These are phyloP conservation scores for Lumnitzera racemosa DNA, from an alignment of 345 rosid genomes.

Conservation along the genomic window DNA sequence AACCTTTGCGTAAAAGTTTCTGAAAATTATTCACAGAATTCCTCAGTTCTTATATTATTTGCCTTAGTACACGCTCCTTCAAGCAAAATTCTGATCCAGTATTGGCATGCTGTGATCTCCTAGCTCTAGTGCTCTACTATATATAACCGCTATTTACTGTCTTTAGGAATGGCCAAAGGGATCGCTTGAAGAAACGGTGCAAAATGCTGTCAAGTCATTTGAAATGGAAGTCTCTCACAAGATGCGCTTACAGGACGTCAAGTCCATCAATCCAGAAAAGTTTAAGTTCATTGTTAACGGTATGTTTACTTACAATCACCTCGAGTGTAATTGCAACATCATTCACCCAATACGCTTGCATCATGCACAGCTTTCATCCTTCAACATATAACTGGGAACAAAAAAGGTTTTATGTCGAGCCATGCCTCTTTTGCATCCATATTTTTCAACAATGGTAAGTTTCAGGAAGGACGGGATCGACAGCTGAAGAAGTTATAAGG, in stretches of 20 bases:
- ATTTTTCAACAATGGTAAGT: neutral
- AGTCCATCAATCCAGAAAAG: slow-evolving; percentile 58
- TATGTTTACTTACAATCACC: slow-evolving; percentile 11
- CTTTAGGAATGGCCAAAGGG: slow-evolving; percentile 79
- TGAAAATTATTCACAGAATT: no score
- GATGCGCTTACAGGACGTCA: slow-evolving; percentile 56
- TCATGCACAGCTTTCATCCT: neutral
- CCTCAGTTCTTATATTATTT: no score
- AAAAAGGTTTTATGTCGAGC: no score
- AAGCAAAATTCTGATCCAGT: no score
- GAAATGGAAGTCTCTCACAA: slow-evolving; percentile 89
- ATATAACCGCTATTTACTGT: neutral
- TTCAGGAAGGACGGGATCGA: slow-evolving; percentile 61
- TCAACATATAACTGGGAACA: neutral
- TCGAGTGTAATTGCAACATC: neutral
- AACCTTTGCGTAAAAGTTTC: no score
- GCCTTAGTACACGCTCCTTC: no score
- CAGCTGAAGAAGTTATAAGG: slow-evolving; percentile 57
- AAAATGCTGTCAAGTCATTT: slow-evolving; percentile 86
- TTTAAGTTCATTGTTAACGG: slow-evolving; percentile 81
- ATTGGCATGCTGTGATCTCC: slow-evolving; percentile 29
- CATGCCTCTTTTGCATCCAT: neutral
- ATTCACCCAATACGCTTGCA: neutral
- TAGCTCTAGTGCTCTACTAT: slow-evolving; percentile 1
- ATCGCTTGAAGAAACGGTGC: slow-evolving; percentile 79